Percentiles rank a stretch among this genome's conserved stretches.
These are phyloP conservation scores for Cotoneaster glaucophyllus DNA, from an alignment of 306 rosid species.

Conservation along the genomic window DNA sequence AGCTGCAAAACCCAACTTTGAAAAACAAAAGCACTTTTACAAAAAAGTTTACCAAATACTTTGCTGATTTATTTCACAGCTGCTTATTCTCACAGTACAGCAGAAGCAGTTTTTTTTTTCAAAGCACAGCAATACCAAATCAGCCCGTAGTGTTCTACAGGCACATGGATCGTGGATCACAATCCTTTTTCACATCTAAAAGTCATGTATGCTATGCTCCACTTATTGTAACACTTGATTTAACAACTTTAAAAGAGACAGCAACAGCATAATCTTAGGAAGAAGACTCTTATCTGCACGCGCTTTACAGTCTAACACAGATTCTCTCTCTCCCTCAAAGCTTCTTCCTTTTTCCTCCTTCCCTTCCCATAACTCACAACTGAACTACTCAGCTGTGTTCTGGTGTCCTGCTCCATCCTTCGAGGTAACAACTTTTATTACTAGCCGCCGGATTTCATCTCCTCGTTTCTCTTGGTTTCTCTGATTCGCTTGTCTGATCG, in stretches of 20 bases:
- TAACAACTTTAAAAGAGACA: background rate
- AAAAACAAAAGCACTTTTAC: no score
- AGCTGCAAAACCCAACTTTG: no score
- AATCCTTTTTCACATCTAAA: background rate
- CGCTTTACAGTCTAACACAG: conserved; percentile 16
- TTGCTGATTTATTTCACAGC: no score
- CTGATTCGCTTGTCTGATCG: background rate
- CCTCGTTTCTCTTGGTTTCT: background rate
- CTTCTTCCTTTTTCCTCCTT: background rate
- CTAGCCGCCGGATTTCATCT: background rate
- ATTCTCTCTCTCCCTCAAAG: background rate
- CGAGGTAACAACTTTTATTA: conserved; percentile 2
- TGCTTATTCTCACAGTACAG: no score
- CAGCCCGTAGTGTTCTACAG: no score
- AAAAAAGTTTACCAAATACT: no score
- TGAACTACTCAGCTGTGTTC: background rate
- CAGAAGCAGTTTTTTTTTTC: no score
- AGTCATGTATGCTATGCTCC: background rate
- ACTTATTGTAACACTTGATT: background rate
- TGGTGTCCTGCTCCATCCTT: background rate
- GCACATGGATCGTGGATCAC: no score
- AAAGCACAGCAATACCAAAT: no score
- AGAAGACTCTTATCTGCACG: conserved; percentile 1
- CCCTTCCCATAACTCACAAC: conserved; percentile 1
- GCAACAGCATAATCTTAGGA: background rate